Evolutionary conservation across 139 green algal species (phyloP).

Genomic region (Micromonas commoda): DNA sequence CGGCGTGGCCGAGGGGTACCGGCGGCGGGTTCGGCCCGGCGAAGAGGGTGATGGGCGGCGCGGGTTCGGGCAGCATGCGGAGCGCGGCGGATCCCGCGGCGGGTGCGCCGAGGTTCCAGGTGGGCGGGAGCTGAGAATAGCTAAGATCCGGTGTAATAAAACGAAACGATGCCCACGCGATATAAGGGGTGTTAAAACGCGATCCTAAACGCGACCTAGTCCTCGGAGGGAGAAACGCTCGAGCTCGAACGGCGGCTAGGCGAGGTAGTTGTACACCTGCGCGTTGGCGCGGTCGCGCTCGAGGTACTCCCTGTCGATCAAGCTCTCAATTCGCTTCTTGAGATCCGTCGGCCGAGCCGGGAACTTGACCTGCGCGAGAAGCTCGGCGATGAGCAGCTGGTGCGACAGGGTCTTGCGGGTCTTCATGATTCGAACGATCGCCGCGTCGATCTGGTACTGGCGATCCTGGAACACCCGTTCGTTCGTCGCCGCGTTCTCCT

Average conservation of each 20-base stretch:
- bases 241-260: neutral
- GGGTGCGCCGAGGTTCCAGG: no score
- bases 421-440: constrained; percentile 98
- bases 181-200: no score
- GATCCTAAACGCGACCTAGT: no score
- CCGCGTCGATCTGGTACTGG: constrained; percentile 86
- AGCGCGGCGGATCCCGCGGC: no score
- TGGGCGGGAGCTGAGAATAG: no score
- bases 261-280: constrained; percentile 21
- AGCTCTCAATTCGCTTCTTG: constrained; percentile 94
- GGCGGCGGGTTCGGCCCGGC: no score
- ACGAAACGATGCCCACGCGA: no score
- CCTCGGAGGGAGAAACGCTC: no score
- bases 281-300: constrained; percentile 42
- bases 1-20: no score
- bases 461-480: constrained; percentile 65
- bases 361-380: constrained; percentile 90
- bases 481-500: constrained; percentile 42
- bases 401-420: constrained; percentile 85
- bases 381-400: constrained; percentile 87
- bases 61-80: no score
- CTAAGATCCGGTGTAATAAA: no score
- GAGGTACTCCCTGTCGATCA: constrained; percentile 98
- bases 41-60: no score
- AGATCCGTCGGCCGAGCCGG: constrained; percentile 78